Conservation (phyloP, 805 yeast genomes). For the Candida yuanshanica region DNA sequence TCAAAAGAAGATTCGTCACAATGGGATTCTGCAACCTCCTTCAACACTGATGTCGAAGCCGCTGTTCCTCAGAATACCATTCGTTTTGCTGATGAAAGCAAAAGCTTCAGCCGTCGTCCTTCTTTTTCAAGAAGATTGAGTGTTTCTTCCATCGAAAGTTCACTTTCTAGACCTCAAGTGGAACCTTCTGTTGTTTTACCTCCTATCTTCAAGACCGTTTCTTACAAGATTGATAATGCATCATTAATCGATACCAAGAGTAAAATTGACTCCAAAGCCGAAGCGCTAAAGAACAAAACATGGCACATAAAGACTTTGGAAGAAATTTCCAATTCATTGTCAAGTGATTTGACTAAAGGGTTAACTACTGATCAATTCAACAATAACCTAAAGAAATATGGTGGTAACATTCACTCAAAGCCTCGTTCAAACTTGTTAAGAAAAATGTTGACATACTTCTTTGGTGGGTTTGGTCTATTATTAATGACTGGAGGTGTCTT, state of each 20-base stretch:
- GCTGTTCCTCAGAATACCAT: constrained; percentile 11
- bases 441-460: constrained; percentile 34
- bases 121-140: background rate
- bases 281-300: constrained; percentile 24
- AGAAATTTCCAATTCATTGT: constrained; percentile 21
- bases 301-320: constrained; percentile 28
- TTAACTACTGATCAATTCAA: constrained; percentile 14
- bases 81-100: background rate
- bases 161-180: background rate
- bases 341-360: constrained; percentile 22
- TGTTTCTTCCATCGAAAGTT: background rate
- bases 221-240: constrained; percentile 30
- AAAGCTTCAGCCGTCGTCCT: background rate
- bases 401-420: constrained; percentile 33
- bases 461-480: constrained; percentile 44
- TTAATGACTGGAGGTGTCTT: constrained; percentile 37
- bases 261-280: constrained; percentile 14
- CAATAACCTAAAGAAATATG: constrained; percentile 20
- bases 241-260: constrained; percentile 6
- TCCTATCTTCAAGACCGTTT: constrained; percentile 32
- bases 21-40: background rate
- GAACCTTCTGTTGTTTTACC: constrained; percentile 30
- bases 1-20: background rate
- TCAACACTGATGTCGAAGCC: constrained; percentile 3
- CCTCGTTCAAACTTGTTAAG: constrained; percentile 30